Evolutionary conservation across 352 stramenopile genomes (phyloP), one percentile per base, ranked within the genome.

Genomic region (Globisporangium orthogonon): DNA sequence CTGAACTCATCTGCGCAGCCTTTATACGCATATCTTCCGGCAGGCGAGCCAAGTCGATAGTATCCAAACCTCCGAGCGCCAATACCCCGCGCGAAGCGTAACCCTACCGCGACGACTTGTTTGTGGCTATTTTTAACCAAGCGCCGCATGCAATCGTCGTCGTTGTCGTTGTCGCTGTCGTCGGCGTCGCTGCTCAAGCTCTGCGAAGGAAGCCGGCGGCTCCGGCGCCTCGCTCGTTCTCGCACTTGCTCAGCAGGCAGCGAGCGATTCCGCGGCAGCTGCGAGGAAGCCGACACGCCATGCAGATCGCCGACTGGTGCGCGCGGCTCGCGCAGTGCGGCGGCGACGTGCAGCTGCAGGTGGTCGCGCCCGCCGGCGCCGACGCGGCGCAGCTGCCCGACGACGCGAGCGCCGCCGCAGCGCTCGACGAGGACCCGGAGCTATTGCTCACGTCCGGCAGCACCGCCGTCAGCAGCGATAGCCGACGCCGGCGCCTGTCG

Each of bases 281-380:
- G 23, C 23, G 23, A 48, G 23, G 17, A 5, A 40, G 15, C 15
- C 35, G n/a, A 5, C 9, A 11, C 35, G 7, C 15, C 14, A 52
- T 64, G 61, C 35, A 43, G 61, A 58, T 60, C 29, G 29, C 58
- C 13, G 44, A 54, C 18, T 63, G 58, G 58, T 63, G 58, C 58
- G 45, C 58, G 43, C 58, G 54, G 51, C n/a, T 63, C 58, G 33
- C 51, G 29, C 45, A 58, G 35, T 63, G 58, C 44, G 37, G n/a
- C 17, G 35, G 17, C 15, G 41, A 61, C n/a, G 40, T 23, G 48
- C 30, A 63, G 33, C 23, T 31, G 35, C 50, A 63, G 43, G 10
- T 54, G 28, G n/a, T 63, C 4, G 11, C 37, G 9, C 41, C 23
- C 58, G 40, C 4, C 33, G 7, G 13, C 56, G 40, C 46, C 1